A percentile compares a stretch with the other conserved stretches of the same genome.
Evolutionary conservation across 2,329 filamentous ascomycete species (phyloP).

Genomic region (Pseudocercospora pini-densiflorae): DNA sequence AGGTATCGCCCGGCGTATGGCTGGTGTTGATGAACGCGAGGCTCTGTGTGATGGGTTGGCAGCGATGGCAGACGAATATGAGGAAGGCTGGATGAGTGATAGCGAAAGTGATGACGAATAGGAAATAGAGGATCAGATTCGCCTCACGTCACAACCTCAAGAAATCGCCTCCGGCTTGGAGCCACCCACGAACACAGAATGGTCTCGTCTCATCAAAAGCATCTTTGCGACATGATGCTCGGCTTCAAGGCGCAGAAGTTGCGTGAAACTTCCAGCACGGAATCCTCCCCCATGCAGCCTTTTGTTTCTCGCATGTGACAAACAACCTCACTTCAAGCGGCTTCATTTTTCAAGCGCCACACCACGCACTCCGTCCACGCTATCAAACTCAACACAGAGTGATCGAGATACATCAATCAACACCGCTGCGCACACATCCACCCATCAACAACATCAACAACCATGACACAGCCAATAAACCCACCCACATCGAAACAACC

Average conservation of each 20-base stretch:
- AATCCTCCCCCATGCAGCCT: background rate
- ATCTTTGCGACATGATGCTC: no score
- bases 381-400: background rate
- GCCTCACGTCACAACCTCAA: no score
- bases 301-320: background rate
- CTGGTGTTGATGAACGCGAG: constrained; percentile 81
- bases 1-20: constrained; percentile 59
- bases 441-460: background rate
- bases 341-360: background rate
- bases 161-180: no score
- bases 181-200: no score
- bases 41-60: constrained; percentile 78
- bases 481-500: background rate
- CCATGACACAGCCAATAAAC: background rate
- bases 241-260: background rate
- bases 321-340: background rate
- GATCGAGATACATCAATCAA: background rate
- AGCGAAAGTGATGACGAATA: constrained; percentile 65
- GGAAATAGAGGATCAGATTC: background rate
- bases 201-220: no score
- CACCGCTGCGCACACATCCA: background rate
- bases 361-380: background rate
- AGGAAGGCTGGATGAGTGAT: constrained; percentile 78
- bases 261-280: background rate
- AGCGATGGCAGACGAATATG: constrained; percentile 84